phyloP scores from a whole-genome alignment of 2,329 filamentous ascomycete species.

The Dactylonectria macrodidyma region DNA sequence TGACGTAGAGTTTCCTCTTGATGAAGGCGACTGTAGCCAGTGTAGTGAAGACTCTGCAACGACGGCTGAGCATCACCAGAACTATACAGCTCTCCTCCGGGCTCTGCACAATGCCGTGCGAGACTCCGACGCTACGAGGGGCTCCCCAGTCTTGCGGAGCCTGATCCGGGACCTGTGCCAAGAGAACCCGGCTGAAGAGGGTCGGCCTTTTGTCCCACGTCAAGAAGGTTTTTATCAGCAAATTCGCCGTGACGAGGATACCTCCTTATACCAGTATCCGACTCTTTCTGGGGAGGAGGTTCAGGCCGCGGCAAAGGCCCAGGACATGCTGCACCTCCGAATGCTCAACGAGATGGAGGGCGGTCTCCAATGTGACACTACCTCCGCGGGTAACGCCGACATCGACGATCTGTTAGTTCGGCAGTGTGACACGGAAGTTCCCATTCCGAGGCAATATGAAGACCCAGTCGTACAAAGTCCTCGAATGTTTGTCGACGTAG shows the following conservation, averaged over 20 bases:
- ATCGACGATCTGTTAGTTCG: conserved; percentile 25
- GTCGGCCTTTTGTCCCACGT: conserved; percentile 23
- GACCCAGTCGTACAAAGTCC: no score
- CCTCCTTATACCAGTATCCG: no score
- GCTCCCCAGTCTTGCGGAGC: conserved; percentile 23
- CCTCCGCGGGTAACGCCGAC: conserved; percentile 7
- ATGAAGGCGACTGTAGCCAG: conserved; percentile 17
- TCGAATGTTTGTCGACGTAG: no score
- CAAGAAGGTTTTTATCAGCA: conserved; percentile 25
- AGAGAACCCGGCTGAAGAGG: conserved; percentile 20
- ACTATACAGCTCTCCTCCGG: conserved; percentile 24
- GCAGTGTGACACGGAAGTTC: conserved; percentile 16
- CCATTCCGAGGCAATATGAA: conserved; percentile 1
- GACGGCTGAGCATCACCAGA: conserved; percentile 27
- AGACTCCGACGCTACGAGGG: conserved; percentile 29
- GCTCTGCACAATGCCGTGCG: conserved; percentile 27
- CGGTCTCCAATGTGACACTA: background rate
- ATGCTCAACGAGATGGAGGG: conserved; percentile 23
- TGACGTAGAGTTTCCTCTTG: conserved; percentile 23
- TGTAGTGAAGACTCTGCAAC: conserved; percentile 11
- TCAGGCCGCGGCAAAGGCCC: conserved; percentile 20
- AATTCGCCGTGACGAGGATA: conserved; percentile 21
- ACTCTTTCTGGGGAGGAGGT: conserved; percentile 15
- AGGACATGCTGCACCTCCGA: conserved; percentile 24
- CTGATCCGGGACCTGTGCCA: conserved; percentile 21